Conservation (phyloP, 2,329 filamentous ascomycete genomes). For the Phaeophleospora eucalypticola region DNA sequence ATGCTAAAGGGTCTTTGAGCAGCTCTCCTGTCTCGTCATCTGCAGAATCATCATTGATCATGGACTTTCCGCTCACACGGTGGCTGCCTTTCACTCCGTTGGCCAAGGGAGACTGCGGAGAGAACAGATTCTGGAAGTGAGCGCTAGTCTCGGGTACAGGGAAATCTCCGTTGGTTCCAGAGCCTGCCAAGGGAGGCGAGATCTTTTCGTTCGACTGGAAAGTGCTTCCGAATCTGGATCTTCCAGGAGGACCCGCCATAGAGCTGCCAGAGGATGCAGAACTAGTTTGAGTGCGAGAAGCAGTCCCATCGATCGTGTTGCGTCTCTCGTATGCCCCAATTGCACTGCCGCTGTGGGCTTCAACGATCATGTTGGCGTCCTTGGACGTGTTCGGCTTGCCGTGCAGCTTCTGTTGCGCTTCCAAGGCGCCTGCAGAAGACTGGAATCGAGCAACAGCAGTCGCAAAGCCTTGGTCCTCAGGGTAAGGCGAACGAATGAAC, state of each 20-base stretch:
- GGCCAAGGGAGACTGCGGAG: constrained; percentile 68
- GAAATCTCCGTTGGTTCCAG: constrained; percentile 55
- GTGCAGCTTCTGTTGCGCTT: constrained; percentile 56
- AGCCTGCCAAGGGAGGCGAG: constrained; percentile 54
- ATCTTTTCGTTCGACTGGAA: constrained; percentile 61
- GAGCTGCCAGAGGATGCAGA: constrained; percentile 46
- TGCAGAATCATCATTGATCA: constrained; percentile 66
- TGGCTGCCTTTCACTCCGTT: constrained; percentile 62
- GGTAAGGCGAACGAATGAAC: constrained; percentile 51
- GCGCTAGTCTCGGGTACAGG: constrained; percentile 53
- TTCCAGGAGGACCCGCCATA: constrained; percentile 28
- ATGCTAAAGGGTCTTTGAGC: constrained; percentile 68
- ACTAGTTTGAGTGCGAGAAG: constrained; percentile 41
- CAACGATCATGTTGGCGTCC: constrained; percentile 55
- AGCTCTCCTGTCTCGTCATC: constrained; percentile 69
- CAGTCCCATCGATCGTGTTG: constrained; percentile 52
- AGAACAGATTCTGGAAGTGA: constrained; percentile 63
- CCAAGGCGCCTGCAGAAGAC: constrained; percentile 54
- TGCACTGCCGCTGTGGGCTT: constrained; percentile 46
- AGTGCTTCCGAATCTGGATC: constrained; percentile 57
- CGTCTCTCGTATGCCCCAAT: constrained; percentile 33
- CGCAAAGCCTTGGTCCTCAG: constrained; percentile 54
- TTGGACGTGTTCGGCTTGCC: constrained; percentile 60
- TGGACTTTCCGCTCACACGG: constrained; percentile 62
- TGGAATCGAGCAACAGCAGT: constrained; percentile 58